Base-by-base conservation (phyloP, 768 basidiomycete genomes). In the Leucocoprinus sp. region DNA sequence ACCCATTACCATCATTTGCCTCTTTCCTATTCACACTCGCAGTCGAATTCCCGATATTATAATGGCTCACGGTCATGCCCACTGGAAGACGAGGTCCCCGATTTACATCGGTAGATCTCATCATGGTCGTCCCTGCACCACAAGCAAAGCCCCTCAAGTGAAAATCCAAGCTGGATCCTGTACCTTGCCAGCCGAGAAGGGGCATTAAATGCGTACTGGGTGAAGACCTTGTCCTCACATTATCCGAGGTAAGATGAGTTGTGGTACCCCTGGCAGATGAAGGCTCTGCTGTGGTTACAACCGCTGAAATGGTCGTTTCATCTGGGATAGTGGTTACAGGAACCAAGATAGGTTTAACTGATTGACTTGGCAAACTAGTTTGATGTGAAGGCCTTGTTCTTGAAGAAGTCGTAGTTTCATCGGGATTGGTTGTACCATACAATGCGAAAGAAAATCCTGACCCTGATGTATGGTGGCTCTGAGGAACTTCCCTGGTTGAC, bases 161-260 rank as follows among this genome's bases (percentile, higher is more conserved):
- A 5, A 48, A 21, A 36, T 24, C 29, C 6, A 48, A 11, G 24
- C 40, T 41, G 2, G 33, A 34, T 18, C 46, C 46, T 26, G 33
- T 41, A 19, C 33, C 42, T 28, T 48, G 46, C 46, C 46, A 48
- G 17, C 8, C 33, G 14, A 41, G 46, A 26, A 27, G 7, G 12
- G 46, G 24, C 7, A 17, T 31, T 23, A 31, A 35, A 24, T 41
- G 45, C 4, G 45, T 47, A 12, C 34, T 18, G 23, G 41, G 41
- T 6, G 45, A 47, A 11, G 44, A 45, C 9, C 19, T 37, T 19
- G 21, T 33, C 31, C 31, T 31, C 4, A 12, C 14, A 31, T 31
- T 31, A 31, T 31, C 31, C 11, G 31, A 8, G 4, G n/a, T 14
- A 2, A 7, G 29, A 11, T 33, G 42, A 4, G 37, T 45, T 4